phyloP scores from a whole-genome alignment of 2,329 filamentous ascomycete genomes.

The Colletotrichum simmondsii region DNA sequence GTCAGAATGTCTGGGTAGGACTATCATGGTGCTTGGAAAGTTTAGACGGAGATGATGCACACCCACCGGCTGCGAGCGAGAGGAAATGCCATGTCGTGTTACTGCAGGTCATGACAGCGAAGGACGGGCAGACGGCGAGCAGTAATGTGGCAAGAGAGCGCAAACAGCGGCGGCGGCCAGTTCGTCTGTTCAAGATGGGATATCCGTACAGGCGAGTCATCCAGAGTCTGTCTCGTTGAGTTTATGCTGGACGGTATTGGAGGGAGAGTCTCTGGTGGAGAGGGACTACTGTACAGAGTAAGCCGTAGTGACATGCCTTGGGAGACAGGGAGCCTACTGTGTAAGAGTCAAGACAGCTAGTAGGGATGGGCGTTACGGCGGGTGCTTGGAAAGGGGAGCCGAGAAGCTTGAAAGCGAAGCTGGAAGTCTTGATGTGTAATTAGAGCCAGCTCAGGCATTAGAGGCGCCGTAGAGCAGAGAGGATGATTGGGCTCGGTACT shows the following conservation, averaged over 20 bases:
- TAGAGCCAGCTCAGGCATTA: slow-evolving; percentile 6
- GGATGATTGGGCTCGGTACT: slow-evolving; percentile 30
- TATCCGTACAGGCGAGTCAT: too few relatives aligned
- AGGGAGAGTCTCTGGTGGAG: neutral
- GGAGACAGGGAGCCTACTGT: neutral
- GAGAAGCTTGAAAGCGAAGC: slow-evolving; percentile 26
- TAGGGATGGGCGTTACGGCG: slow-evolving; percentile 12
- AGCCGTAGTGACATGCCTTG: neutral
- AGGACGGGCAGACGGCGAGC: neutral
- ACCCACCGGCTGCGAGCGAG: too few relatives aligned
- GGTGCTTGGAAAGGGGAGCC: slow-evolving; percentile 9
- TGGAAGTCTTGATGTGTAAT: slow-evolving; percentile 7
- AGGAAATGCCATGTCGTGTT: slow-evolving; percentile 6
- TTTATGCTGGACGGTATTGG: neutral
- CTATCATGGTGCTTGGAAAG: neutral
- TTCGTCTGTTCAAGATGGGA: slow-evolving; percentile 1
- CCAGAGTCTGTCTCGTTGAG: neutral
- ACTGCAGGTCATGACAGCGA: slow-evolving; percentile 9
- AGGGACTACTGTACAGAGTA: slow-evolving; percentile 5
- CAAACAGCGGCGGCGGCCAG: neutral
- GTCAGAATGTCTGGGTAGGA: neutral
- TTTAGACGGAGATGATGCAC: neutral
- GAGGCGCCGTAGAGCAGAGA: neutral
- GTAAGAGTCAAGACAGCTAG: neutral
- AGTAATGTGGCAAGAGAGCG: neutral